phyloP scores from a whole-genome alignment of 768 basidiomycete genomes.

The Phaeolepiota aurea region DNA sequence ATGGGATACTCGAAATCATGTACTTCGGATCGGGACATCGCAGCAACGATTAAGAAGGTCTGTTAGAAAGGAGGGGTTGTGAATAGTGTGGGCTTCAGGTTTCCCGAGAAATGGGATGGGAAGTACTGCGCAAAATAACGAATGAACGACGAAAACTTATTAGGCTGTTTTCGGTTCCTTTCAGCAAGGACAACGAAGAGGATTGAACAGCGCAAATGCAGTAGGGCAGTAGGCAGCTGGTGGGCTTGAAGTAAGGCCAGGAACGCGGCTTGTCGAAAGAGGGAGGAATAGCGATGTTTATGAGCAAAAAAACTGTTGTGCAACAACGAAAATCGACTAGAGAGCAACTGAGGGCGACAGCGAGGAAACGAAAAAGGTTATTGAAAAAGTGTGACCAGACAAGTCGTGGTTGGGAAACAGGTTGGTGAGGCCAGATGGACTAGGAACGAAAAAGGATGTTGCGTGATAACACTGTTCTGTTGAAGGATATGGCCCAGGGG shows the following conservation, averaged over 20 bases:
- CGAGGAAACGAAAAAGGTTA: slow-evolving; percentile 15
- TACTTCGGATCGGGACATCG: slow-evolving; percentile 36
- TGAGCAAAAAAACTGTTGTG: slow-evolving; percentile 26
- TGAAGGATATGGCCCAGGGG: slow-evolving; percentile 9
- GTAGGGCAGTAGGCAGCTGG: no score
- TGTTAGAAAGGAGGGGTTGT: slow-evolving; percentile 6
- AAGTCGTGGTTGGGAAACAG: slow-evolving; percentile 7
- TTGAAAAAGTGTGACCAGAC: slow-evolving; percentile 9
- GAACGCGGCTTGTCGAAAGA: no score
- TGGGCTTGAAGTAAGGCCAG: no score
- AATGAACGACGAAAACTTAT: no score
- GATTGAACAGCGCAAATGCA: slow-evolving; percentile 4
- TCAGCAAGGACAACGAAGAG: no score
- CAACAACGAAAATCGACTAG: slow-evolving; percentile 28
- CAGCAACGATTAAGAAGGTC: slow-evolving; percentile 3
- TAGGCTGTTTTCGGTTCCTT: no score
- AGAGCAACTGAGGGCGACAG: slow-evolving; percentile 30
- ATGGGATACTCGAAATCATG: slow-evolving; percentile 31
- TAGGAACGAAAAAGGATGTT: slow-evolving; percentile 6
- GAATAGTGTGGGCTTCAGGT: background rate
- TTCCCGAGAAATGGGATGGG: slow-evolving; percentile 1
- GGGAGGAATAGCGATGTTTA: slow-evolving; percentile 15
- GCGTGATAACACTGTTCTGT: slow-evolving; percentile 7
- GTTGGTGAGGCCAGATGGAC: slow-evolving; percentile 11
- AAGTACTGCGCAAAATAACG: background rate